phyloP scores from a whole-genome alignment of 306 rosid species.

The Senna siamea region DNA sequence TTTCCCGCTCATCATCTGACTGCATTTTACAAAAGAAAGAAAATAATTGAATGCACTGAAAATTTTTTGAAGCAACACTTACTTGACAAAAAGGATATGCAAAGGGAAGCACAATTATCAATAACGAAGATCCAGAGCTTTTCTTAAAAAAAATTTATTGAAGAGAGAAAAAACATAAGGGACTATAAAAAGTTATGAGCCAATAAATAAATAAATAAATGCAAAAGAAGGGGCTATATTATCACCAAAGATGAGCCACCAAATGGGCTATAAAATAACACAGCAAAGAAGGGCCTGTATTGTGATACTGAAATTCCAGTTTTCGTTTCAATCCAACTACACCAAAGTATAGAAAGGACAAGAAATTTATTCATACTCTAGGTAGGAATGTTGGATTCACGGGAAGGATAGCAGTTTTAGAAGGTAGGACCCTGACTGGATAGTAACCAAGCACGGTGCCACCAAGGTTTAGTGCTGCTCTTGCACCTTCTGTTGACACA shows the following conservation, averaged over 20 bases:
- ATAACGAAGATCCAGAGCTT: not conserved
- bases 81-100: not conserved
- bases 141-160: not conserved
- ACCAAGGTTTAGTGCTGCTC: conserved; percentile 84
- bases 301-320: not conserved
- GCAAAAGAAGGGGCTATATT: not conserved
- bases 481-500: conserved; percentile 77
- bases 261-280: not conserved
- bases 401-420: conserved; percentile 98
- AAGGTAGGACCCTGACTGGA: conserved; percentile 95
- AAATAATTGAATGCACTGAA: conserved; percentile 6
- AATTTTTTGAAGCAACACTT: not conserved
- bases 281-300: conserved; percentile 7
- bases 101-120: not conserved
- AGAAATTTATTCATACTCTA: conserved; percentile 60
- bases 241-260: conserved; percentile 8
- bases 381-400: conserved; percentile 98
- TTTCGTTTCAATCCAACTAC: conserved; percentile 24
- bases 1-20: conserved; percentile 98
- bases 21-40: conserved; percentile 47
- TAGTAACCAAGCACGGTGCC: conserved; percentile 94
- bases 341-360: conserved; percentile 5
- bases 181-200: not conserved
- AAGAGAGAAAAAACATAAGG: conserved; percentile 13
- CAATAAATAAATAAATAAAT: too few species aligned